These are phyloP conservation scores for Boletellus ananas DNA, from an alignment of 768 basidiomycete genomes.

Conservation along the genomic window DNA sequence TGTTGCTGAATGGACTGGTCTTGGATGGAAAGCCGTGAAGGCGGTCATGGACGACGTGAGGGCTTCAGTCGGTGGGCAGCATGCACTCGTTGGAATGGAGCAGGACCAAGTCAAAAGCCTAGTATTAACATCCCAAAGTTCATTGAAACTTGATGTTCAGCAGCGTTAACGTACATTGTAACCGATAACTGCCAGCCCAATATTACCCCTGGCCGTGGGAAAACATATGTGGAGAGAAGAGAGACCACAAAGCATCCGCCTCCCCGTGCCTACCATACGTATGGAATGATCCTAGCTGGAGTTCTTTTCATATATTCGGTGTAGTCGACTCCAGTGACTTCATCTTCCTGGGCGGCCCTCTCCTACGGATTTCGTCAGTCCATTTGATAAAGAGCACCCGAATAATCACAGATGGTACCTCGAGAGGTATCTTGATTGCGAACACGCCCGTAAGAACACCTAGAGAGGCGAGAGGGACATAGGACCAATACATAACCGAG, in stretches of 20 bases:
- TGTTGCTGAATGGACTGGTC: constrained; percentile 53
- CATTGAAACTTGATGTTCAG: constrained; percentile 17
- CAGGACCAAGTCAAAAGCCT: constrained; percentile 39
- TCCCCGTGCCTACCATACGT: constrained; percentile 24
- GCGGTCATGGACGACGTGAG: constrained; percentile 51
- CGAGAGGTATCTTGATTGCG: constrained; percentile 33
- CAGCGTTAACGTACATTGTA: constrained; percentile 7
- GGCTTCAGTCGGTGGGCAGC: constrained; percentile 42
- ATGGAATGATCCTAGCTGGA: constrained; percentile 29
- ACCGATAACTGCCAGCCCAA: neutral
- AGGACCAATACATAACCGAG: constrained; percentile 34
- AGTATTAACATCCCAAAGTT: constrained; percentile 35
- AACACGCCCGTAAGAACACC: constrained; percentile 23
- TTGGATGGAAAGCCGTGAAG: constrained; percentile 47
- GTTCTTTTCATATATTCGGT: constrained; percentile 28
- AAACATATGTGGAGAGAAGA: neutral
- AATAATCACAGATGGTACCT: constrained; percentile 19
- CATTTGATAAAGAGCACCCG: neutral
- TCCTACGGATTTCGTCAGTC: constrained; percentile 21
- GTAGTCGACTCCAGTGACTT: constrained; percentile 25
- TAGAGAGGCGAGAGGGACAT: constrained; percentile 30
- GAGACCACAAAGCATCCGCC: neutral
- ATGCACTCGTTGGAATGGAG: constrained; percentile 39
- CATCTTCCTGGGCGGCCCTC: constrained; percentile 25
- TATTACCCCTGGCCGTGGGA: too few species aligned